Evolutionary conservation across 352 stramenopile species (phyloP), one percentile per base, ranked within the genome.

Genomic region (Phytopythium kandeliae): DNA sequence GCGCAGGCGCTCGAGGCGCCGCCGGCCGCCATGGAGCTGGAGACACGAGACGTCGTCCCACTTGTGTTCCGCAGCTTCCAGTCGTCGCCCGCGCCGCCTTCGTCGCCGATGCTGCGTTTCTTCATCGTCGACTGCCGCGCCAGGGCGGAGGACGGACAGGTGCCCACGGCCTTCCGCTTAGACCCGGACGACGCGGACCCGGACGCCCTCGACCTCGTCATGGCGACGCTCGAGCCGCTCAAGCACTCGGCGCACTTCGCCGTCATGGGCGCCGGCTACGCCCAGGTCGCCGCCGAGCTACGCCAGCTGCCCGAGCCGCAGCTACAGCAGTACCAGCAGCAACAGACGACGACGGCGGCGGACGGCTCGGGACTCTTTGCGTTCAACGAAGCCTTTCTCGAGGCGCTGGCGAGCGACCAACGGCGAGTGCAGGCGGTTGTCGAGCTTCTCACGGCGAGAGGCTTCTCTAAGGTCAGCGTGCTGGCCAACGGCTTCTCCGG

Each of bases 41-140:
- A 74, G 4, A 68, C 65, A 3, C 65, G 51, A 4, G 76, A 89
- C 41, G 77, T 91, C 4, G 84, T 91, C 4, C 76, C 78, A 2
- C 69, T 67, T 0, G 71, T 93, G 19, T 93, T 93, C 45, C 71
- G 66, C 38, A 81, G 74, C 36, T 89, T 91, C 56, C 71, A 89
- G 51, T 63, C 67, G 5, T 47, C 62, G 11, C 34, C 55, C 34
- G 19, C 28, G 10, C 59, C 68, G 34, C 62, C 67, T 6, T 71
- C 57, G 26, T 25, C 49, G 12, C 48, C 40, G 25, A 60, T 37
- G 13, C 78, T 90, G 51, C 78, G 77, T 0, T 94, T 83, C 38
- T 91, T 92, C 42, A 74, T 91, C 28, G 50, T 94, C 2, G 83
- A 94, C 58, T 94, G 83, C 51, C 78, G 83, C 15, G 61, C 73